Conservation (phyloP, 2,329 filamentous ascomycete species). For the Diplodia seriata region DNA sequence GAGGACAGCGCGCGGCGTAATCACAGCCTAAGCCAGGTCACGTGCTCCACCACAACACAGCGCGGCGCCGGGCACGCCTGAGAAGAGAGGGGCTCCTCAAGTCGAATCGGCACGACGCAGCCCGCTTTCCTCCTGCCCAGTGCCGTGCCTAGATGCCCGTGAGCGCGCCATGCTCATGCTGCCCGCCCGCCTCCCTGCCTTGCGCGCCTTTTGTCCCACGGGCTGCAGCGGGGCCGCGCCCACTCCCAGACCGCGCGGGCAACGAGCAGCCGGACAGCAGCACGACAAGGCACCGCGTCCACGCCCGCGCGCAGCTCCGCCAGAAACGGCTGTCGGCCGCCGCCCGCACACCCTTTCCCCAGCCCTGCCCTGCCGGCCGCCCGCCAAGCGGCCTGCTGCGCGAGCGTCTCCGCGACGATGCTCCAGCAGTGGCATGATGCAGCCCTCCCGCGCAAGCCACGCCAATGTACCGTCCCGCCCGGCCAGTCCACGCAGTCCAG, state of each 20-base stretch:
- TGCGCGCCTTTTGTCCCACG: conserved; percentile 15
- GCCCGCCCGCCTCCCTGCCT: conserved; percentile 21
- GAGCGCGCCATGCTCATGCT: neutral
- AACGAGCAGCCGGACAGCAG: neutral
- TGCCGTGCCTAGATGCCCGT: conserved; percentile 4
- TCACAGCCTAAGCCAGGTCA: conserved; percentile 26
- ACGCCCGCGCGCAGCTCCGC: conserved; percentile 4
- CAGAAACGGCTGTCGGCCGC: conserved; percentile 4
- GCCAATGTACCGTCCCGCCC: conserved; percentile 24
- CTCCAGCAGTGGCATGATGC: conserved; percentile 17
- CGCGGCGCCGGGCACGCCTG: neutral
- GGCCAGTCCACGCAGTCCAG: neutral
- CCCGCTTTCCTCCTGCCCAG: conserved; percentile 6
- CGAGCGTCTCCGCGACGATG: conserved; percentile 5
- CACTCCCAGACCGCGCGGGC: too few species aligned
- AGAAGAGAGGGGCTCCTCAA: neutral
- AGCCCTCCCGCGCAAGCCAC: conserved; percentile 18
- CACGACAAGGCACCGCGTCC: conserved; percentile 16
- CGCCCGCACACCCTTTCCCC: conserved; percentile 14
- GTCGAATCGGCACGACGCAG: conserved; percentile 24
- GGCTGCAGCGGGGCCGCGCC: neutral
- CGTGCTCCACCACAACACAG: conserved; percentile 18
- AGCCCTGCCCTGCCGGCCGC: conserved; percentile 9
- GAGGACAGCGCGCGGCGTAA: conserved; percentile 22
- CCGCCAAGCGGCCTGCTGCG: conserved; percentile 9